Percentiles rank a stretch among this genome's conserved stretches.
phyloP scores from a whole-genome alignment of 176 grass and related monocot species.

The Rhynchospora pubera region DNA sequence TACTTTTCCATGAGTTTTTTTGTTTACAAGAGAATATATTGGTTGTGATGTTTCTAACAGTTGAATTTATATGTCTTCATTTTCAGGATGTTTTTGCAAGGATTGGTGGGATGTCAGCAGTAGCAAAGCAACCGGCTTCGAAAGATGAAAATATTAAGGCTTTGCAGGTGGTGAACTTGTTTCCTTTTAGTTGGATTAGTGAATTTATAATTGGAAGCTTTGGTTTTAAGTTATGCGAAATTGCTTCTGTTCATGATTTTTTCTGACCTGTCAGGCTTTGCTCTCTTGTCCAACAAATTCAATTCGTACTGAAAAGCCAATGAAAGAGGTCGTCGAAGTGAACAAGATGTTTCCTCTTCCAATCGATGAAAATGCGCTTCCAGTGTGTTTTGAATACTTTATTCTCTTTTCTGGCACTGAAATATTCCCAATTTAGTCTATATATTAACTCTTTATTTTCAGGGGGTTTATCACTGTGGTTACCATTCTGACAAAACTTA shows the following conservation, averaged over 20 bases:
- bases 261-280: slow-evolving; percentile 43
- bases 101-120: slow-evolving; percentile 51
- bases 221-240: slow-evolving; percentile 2
- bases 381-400: slow-evolving; percentile 23
- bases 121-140: slow-evolving; percentile 46
- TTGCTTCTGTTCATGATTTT: background rate
- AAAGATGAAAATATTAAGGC: slow-evolving; percentile 57
- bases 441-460: slow-evolving; percentile 22
- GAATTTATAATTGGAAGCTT: background rate
- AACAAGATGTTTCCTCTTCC: slow-evolving; percentile 73
- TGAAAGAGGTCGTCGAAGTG: slow-evolving; percentile 59
- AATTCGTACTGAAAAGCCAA: slow-evolving; percentile 58
- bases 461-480: slow-evolving; percentile 88
- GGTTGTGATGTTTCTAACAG: background rate
- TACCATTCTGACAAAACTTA: slow-evolving; percentile 60
- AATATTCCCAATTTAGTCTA: background rate
- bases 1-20: background rate
- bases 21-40: background rate
- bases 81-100: slow-evolving; percentile 61
- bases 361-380: slow-evolving; percentile 38
- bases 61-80: background rate
- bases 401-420: background rate
- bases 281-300: slow-evolving; percentile 77
- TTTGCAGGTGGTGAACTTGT: slow-evolving; percentile 35
- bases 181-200: background rate